A percentile compares a stretch with the other conserved stretches of the same genome.
These are phyloP conservation scores for Erigeron canadensis DNA, from an alignment of 129 eudicot genomes.

Conservation along the genomic window DNA sequence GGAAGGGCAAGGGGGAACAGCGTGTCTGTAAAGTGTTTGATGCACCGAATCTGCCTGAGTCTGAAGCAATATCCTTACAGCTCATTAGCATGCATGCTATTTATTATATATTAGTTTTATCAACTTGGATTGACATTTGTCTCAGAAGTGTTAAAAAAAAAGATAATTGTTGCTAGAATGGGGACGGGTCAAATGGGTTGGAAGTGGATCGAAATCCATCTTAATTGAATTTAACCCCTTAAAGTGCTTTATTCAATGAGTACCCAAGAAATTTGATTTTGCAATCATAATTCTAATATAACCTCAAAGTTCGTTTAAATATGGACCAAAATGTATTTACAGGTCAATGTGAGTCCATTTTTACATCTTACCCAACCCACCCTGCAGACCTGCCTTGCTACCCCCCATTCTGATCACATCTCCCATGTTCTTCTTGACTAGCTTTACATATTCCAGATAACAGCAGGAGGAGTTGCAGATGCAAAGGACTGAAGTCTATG, in stretches of 20 bases:
- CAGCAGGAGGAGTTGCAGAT: slow-evolving; percentile 97
- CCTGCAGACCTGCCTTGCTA: no score
- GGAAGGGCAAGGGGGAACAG: slow-evolving; percentile 99
- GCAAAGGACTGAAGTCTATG: slow-evolving; percentile 70
- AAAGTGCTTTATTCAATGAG: neutral
- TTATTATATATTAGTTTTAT: no score
- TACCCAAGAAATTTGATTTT: no score
- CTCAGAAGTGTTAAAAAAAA: neutral
- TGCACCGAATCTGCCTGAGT: slow-evolving; percentile 97
- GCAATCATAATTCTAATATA: neutral
- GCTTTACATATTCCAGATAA: slow-evolving; percentile 84
- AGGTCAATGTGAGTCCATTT: neutral
- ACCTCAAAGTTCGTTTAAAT: neutral
- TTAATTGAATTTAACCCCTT: neutral
- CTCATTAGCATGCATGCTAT: neutral
- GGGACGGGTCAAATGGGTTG: neutral
- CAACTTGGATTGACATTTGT: neutral
- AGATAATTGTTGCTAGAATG: neutral
- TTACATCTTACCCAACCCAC: no score
- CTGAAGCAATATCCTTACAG: slow-evolving; percentile 94
- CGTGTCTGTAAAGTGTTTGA: slow-evolving; percentile 98
- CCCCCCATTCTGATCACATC: neutral
- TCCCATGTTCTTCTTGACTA: slow-evolving; percentile 39
- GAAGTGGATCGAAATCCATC: neutral
- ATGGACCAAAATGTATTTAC: neutral